Percentiles rank a stretch among this genome's conserved stretches.
Evolutionary conservation across 2,329 filamentous ascomycete species (phyloP).

Genomic region (Diaporthe humulicola): DNA sequence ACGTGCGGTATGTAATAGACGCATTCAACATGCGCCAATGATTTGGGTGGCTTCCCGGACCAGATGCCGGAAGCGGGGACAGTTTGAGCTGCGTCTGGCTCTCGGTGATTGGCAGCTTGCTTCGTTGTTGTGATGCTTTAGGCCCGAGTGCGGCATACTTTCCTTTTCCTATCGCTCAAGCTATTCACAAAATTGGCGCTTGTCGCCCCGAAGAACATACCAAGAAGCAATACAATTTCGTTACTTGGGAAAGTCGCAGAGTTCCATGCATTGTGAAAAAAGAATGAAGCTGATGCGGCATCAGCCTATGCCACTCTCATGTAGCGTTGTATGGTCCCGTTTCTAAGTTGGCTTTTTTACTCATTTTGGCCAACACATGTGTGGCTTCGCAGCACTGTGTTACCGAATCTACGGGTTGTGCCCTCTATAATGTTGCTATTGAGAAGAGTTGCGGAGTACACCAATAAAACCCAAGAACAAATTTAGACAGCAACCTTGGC

Average conservation of each 20-base stretch:
- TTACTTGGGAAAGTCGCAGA: neutral
- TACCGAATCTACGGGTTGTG: neutral
- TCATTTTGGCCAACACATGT: neutral
- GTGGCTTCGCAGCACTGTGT: neutral
- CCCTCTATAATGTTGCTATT: neutral
- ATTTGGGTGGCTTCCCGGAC: neutral
- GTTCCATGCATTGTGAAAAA: neutral
- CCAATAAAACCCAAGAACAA: neutral
- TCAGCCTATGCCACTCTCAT: no score
- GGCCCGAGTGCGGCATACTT: neutral
- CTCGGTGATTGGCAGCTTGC: neutral
- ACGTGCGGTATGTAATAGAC: neutral
- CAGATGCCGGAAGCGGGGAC: neutral
- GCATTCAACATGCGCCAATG: constrained; percentile 20
- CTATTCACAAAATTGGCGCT: neutral
- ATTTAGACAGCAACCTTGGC: neutral
- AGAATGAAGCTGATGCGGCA: neutral
- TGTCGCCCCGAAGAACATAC: neutral
- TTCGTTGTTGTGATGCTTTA: neutral
- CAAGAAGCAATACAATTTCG: neutral
- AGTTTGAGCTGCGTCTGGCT: neutral
- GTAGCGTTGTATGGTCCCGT: neutral
- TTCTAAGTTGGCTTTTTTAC: no score
- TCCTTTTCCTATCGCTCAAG: neutral
- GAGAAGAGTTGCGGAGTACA: no score